These are phyloP conservation scores for Ambrosiella beaveri DNA, from an alignment of 2,329 filamentous ascomycete species.

Conservation along the genomic window DNA sequence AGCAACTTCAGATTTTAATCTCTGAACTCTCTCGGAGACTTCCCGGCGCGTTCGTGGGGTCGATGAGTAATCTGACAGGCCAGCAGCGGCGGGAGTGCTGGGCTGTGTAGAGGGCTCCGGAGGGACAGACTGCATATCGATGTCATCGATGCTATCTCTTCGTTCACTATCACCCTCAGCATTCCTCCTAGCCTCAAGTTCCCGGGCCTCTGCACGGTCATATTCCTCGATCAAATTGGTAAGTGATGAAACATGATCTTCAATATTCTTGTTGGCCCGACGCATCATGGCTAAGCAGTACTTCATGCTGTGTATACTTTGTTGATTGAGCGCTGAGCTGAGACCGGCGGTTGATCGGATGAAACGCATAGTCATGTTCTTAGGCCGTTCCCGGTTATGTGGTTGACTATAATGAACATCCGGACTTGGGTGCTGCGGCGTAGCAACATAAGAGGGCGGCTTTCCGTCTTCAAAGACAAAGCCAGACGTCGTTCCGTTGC, in stretches of 20 bases:
- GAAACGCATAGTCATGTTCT: conserved; percentile 32
- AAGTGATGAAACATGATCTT: conserved; percentile 54
- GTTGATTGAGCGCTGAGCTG: conserved; percentile 78
- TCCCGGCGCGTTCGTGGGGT: conserved; percentile 18
- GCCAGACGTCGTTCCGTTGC: conserved; percentile 8
- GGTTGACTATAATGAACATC: conserved; percentile 15
- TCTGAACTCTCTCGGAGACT: conserved; percentile 46
- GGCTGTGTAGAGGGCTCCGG: neutral
- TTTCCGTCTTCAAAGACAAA: conserved; percentile 6
- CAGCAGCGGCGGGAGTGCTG: neutral
- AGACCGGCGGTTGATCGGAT: conserved; percentile 84
- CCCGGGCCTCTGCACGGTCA: conserved; percentile 33
- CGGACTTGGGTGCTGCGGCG: conserved; percentile 19
- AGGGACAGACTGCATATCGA: conserved; percentile 15
- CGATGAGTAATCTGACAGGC: neutral
- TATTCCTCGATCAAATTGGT: conserved; percentile 67
- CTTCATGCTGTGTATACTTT: conserved; percentile 67
- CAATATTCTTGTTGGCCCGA: conserved; percentile 67
- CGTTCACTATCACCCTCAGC: conserved; percentile 7
- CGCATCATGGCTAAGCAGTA: conserved; percentile 69
- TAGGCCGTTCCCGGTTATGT: neutral
- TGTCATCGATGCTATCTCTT: conserved; percentile 8
- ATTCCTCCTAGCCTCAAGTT: conserved; percentile 8
- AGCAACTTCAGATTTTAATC: conserved; percentile 53
- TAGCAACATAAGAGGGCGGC: conserved; percentile 6